Base-by-base conservation (phyloP, 75 land plant genomes). In the Azolla pinnata region DNA sequence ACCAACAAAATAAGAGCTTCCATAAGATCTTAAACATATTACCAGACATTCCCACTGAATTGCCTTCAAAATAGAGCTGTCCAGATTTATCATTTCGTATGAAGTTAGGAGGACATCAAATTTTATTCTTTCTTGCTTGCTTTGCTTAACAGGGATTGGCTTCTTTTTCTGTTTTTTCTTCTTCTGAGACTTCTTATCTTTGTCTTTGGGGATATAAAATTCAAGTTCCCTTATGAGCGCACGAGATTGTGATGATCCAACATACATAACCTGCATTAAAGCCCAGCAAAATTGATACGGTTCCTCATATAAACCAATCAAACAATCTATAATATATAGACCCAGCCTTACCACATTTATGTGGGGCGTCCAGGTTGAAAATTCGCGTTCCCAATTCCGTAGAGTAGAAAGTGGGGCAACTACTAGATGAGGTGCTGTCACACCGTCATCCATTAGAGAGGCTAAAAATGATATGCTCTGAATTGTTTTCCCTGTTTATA, bases 311-410 rank as follows among this genome's bases (percentile, higher is more conserved):
- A n/a, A n/a, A n/a, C n/a, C n/a, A n/a, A n/a, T n/a, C n/a, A n/a
- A n/a, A n/a, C n/a, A n/a, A n/a, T n/a, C n/a, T n/a, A n/a, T n/a
- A n/a, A n/a, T n/a, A n/a, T n/a, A n/a, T n/a, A n/a, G n/a, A n/a
- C n/a, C n/a, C 7, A 17, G 56, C 71, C 99, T 68, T 95, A 95
- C 99, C 66, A 82, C 84, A 70, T 95, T 89, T 87, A 95, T 75
- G 9, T 95, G 97, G 23, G 99, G 99, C 9, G 91, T 88, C 99
- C 99, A 95, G 17, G 87, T 89, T 35, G 97, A 74, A 78, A 95
- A 95, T 67, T 95, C 99, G 42, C 99, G 96, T 59, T 95, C 99
- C 99, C 99, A 95, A 45, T 95, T 95, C 9, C 97, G 70, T 44
- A 95, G 53, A 29, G 99, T 90, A 31, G 96, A 90, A 25, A 90